phyloP scores from a whole-genome alignment of 305 asterid genomes.

The Ilex paraguariensis region DNA sequence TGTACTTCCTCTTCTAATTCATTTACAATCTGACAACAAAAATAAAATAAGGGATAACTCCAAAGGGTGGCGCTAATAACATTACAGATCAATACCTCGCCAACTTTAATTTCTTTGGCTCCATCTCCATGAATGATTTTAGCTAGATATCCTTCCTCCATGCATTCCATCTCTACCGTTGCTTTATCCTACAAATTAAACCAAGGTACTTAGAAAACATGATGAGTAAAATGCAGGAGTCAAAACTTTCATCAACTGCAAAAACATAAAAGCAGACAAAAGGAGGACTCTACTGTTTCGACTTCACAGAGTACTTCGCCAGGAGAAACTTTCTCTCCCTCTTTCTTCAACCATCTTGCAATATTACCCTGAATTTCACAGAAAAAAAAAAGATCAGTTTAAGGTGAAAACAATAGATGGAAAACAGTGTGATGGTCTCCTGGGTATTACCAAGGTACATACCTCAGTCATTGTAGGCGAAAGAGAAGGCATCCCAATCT shows the following conservation, averaged over 20 bases:
- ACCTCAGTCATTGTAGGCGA: constrained; percentile 99
- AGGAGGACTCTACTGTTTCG: constrained; percentile 73
- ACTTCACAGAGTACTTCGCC: constrained; percentile 99
- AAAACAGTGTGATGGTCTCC: constrained; percentile 3
- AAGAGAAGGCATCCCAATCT: constrained; percentile 98
- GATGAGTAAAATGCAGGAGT: neutral
- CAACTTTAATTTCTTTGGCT: constrained; percentile 92
- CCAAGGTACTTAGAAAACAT: constrained; percentile 8
- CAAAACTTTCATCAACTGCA: neutral
- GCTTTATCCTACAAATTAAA: constrained; percentile 76
- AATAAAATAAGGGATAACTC: neutral
- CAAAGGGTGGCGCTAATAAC: neutral
- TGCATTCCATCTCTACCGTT: constrained; percentile 98
- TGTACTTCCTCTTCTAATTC: neutral
- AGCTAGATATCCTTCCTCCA: constrained; percentile 99
- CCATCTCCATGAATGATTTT: constrained; percentile 88
- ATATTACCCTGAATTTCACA: constrained; percentile 75
- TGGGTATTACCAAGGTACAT: constrained; percentile 20
- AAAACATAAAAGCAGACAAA: neutral
- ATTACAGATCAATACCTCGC: constrained; percentile 66
- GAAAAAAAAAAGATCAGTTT: constrained; percentile 14
- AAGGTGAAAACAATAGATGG: constrained; percentile 8
- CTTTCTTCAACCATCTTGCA: constrained; percentile 98
- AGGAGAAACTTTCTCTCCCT: constrained; percentile 89
- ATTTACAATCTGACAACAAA: neutral